Base-by-base conservation (phyloP, 2,329 filamentous ascomycete species). In the Cercospora zeae-maydis region DNA sequence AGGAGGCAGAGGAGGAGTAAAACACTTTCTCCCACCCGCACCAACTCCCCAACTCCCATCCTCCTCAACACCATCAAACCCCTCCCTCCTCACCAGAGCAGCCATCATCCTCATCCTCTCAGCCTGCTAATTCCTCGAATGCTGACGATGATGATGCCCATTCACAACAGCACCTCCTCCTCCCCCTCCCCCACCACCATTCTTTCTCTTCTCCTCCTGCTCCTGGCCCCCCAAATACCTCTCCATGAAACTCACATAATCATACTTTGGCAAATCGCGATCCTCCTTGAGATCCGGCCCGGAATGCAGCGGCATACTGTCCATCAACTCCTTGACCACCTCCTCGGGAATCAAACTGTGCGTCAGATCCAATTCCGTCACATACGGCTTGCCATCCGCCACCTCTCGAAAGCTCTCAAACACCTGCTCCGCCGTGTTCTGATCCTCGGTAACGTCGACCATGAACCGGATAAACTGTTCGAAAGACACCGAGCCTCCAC, bases 391-490 rank as follows among this genome's bases (percentile, higher is more conserved):
- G 69, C 95, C 95, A 79, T 99, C 95, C 16, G 95, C 95, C 51
- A 99, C 95, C 78, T 99, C 95, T 62, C 88, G 87, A 85, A 99
- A 99, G 67, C 90, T 96, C 79, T 99, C 93, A 81, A 95, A 98
- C 4, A 99, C 95, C 77, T 99, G 95, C 78, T 98, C 95, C 11
- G 95, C 95, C 3, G 93, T 97, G 76, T 99, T 97, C 79, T 99
- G 95, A 75, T 99, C 95, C 78, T 99, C 95, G 11, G 95, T 99
- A 55, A 97, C 95, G 70, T 96, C 92, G 53, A 99, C 95, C 95
- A 99, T 99, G 83, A 99, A 99, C 39, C 91, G 88, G 75, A 99
- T 99, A 75, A 99, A 99, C 78, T 98, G 93, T 80, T 99, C 95
- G 74, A 99, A 99, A 4, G 91, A 95, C 57, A 99, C 95, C 52